Base-by-base conservation (phyloP, 495 filamentous ascomycete genomes). In the Corynascus novoguineensis region DNA sequence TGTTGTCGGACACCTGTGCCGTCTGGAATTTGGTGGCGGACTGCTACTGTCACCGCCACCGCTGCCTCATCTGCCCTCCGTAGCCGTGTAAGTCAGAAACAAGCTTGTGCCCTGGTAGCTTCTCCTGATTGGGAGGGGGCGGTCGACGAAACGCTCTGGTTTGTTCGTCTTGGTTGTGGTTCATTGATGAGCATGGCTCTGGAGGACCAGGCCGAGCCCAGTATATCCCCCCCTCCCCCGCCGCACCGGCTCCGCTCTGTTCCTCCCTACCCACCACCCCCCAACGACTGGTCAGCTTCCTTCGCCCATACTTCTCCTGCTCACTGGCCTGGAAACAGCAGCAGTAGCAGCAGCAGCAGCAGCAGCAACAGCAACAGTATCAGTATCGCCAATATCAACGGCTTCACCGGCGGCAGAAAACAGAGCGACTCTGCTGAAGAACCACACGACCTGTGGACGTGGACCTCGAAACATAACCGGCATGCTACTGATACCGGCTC, bases 401-500 rank as follows among this genome's bases (percentile, higher is more conserved):
- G n/a, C n/a, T n/a, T n/a, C n/a, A n/a, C n/a, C n/a, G n/a, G n/a
- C n/a, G n/a, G n/a, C n/a, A n/a, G n/a, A n/a, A n/a, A n/a, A n/a
- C n/a, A n/a, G n/a, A n/a, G n/a, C n/a, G n/a, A n/a, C n/a, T n/a
- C n/a, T n/a, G n/a, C n/a, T 25, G 28, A 41, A 12, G 7, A 46
- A 10, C 47, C 52, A n/a, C 53, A 40, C 10, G 58, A 25, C 35
- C 57, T 41, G 28, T 50, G 50, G 49, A 34, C 47, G 25, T 50
- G 46, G 59, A n/a, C 41, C 19, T 48, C 54, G 19, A 54, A 62
- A n/a, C 52, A 7, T 42, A 48, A 35, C 31, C 68, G 65, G 48
- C 21, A 69, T 71, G 68, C 42, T 64, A n/a, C 42, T 57, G 49
- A 61, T 45, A 12, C 42, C 63, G 32, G 47, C 32, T 28, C 24